Evolutionary conservation across 495 filamentous ascomycete genomes (phyloP).

Genomic region (Halenospora varia): DNA sequence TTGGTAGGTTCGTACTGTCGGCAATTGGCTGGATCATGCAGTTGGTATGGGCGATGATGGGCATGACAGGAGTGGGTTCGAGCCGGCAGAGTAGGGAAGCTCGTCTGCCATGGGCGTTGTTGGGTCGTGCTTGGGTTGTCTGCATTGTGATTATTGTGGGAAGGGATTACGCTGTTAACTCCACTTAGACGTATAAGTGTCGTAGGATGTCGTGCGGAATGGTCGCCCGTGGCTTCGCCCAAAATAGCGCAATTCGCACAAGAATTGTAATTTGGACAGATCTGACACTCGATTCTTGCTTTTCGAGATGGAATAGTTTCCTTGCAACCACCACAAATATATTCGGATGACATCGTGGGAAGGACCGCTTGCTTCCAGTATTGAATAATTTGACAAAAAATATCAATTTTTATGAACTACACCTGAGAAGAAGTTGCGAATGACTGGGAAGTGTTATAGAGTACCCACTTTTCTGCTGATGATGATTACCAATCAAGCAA

Average conservation of each 20-base stretch:
- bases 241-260: constrained; percentile 8
- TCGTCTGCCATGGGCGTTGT: neutral
- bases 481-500: too few relatives aligned
- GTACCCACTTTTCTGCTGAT: too few relatives aligned
- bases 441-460: too few relatives aligned
- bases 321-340: constrained; percentile 41
- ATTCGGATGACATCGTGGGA: too few relatives aligned
- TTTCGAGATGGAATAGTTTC: neutral
- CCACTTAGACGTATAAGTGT: neutral
- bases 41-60: neutral
- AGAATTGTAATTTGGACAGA: constrained; percentile 1
- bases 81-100: too few relatives aligned
- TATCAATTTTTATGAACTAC: too few relatives aligned
- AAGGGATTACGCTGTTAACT: neutral
- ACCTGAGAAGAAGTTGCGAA: too few relatives aligned
- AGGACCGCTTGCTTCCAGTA: too few relatives aligned
- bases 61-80: too few relatives aligned
- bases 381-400: too few relatives aligned
- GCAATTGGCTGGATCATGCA: neutral
- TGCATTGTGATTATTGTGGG: neutral
- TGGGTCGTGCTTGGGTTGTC: neutral
- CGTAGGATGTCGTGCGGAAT: neutral
- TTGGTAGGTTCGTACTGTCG: neutral
- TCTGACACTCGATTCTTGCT: constrained; percentile 4
- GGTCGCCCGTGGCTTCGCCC: neutral